Percentiles rank a stretch among this genome's conserved stretches.
phyloP scores from a whole-genome alignment of 1,284 basidiomycete genomes.

The Microbotryomycetes sp. region DNA sequence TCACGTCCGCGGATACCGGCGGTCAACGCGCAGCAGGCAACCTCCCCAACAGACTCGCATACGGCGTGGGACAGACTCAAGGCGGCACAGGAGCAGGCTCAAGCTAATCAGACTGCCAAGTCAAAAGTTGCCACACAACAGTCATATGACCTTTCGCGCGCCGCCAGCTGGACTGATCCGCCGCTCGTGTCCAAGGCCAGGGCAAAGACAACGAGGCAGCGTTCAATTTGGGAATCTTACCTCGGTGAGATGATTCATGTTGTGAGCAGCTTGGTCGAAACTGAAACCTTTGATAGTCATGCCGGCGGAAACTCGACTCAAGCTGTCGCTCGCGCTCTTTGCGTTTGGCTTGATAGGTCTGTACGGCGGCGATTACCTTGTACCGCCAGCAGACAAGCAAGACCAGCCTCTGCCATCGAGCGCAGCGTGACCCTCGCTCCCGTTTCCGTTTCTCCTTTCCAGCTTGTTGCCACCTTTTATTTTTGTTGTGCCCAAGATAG shows the following conservation, averaged over 20 bases:
- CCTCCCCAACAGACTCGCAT: not conserved
- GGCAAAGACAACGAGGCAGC: constrained; percentile 16
- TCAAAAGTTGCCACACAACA: not conserved
- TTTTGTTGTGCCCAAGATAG: not conserved
- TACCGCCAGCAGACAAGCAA: constrained; percentile 3
- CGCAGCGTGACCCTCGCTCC: not conserved
- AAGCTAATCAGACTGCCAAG: no score
- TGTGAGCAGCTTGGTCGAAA: not conserved
- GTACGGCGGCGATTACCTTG: constrained; percentile 24
- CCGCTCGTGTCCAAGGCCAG: constrained; percentile 16
- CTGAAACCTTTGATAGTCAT: constrained; percentile 12
- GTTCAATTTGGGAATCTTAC: constrained; percentile 28
- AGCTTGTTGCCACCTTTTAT: no score
- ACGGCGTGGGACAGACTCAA: not conserved
- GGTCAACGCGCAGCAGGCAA: no score
- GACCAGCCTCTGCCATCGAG: not conserved
- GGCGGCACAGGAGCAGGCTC: not conserved
- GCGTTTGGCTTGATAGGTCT: constrained; percentile 15
- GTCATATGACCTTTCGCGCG: not conserved
- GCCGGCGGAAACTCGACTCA: constrained; percentile 14
- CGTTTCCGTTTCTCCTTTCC: no score
- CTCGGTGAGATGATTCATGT: constrained; percentile 12
- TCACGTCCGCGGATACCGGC: no score
- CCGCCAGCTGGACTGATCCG: constrained; percentile 9
- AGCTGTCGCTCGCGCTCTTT: constrained; percentile 15